These are phyloP conservation scores for Diaporthe sp. DNA, from an alignment of 2,329 filamentous ascomycete genomes.

Conservation along the genomic window DNA sequence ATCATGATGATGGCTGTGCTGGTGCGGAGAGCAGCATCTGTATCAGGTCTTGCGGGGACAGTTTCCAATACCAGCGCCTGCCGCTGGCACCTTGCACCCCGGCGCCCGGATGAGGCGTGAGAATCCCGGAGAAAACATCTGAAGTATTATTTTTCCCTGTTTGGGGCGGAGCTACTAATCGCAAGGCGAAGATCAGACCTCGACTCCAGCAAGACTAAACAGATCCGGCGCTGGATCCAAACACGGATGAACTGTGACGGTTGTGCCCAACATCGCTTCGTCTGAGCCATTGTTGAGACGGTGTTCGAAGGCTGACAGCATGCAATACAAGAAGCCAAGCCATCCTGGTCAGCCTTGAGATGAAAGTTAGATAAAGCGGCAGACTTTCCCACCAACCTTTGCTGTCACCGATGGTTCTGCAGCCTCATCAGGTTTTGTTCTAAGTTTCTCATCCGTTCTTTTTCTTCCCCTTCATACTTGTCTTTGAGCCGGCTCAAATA, in stretches of 20 bases:
- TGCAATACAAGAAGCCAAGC: background rate
- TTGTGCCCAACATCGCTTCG: slow-evolving; percentile 14
- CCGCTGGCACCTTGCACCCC: background rate
- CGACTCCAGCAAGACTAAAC: slow-evolving; percentile 1
- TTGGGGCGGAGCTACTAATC: slow-evolving; percentile 3
- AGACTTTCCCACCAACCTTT: background rate
- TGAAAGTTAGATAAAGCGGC: slow-evolving; percentile 18
- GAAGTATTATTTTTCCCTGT: background rate
- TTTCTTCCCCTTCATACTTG: background rate
- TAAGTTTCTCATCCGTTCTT: slow-evolving; percentile 22
- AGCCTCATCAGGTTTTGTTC: slow-evolving; percentile 16
- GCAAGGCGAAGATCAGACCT: background rate
- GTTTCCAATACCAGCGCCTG: background rate
- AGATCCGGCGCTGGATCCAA: slow-evolving; percentile 2
- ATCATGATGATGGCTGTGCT: slow-evolving; percentile 10
- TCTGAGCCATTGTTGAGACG: slow-evolving; percentile 17
- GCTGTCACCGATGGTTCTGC: background rate
- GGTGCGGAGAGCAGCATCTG: background rate
- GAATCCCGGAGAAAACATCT: background rate
- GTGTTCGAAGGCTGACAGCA: slow-evolving; percentile 9
- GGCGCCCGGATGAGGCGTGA: background rate
- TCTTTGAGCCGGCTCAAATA: slow-evolving; percentile 16
- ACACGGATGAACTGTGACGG: slow-evolving; percentile 16
- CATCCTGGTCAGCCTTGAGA: slow-evolving; percentile 21
- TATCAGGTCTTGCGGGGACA: slow-evolving; percentile 2